Conservation (phyloP, 768 basidiomycete genomes). For the Chalciporus chontae region DNA sequence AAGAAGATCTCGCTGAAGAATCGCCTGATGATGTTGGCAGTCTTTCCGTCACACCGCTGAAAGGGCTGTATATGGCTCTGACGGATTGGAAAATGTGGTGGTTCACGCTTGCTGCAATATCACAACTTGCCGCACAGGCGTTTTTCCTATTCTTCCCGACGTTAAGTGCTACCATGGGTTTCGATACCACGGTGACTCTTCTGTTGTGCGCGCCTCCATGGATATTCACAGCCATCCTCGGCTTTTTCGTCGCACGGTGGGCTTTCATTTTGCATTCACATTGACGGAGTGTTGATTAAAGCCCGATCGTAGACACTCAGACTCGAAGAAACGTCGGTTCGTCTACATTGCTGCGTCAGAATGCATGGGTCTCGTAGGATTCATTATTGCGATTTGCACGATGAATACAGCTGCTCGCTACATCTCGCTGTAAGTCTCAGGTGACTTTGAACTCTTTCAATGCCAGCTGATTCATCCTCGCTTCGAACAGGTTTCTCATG, state of each 20-base stretch:
- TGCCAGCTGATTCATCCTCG: too few species aligned
- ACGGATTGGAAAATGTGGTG: constrained; percentile 42
- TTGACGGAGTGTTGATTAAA: too few species aligned
- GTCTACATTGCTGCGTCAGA: constrained; percentile 57
- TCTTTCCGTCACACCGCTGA: constrained; percentile 12
- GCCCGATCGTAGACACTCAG: constrained; percentile 51
- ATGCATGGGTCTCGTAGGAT: constrained; percentile 57
- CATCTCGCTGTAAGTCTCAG: constrained; percentile 40
- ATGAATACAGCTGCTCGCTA: constrained; percentile 63
- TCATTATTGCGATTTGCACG: constrained; percentile 56
- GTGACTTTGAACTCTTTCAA: too few species aligned
- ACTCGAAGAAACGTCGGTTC: constrained; percentile 62
- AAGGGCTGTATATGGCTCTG: constrained; percentile 35
- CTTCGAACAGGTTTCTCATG: constrained; percentile 52
- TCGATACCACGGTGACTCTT: constrained; percentile 36
- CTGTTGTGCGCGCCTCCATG: constrained; percentile 42
- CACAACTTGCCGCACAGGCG: constrained; percentile 15
- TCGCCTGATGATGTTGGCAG: constrained; percentile 5
- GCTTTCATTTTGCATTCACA: not conserved
- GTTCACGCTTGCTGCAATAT: constrained; percentile 25
- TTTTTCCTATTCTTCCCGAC: constrained; percentile 24
- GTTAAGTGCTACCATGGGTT: constrained; percentile 34
- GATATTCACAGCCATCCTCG: constrained; percentile 28
- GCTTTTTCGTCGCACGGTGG: constrained; percentile 21
- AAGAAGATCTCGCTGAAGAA: constrained; percentile 24